Evolutionary conservation across 2,329 filamentous ascomycete genomes (phyloP).

Genomic region (Aspergillus bombycis): DNA sequence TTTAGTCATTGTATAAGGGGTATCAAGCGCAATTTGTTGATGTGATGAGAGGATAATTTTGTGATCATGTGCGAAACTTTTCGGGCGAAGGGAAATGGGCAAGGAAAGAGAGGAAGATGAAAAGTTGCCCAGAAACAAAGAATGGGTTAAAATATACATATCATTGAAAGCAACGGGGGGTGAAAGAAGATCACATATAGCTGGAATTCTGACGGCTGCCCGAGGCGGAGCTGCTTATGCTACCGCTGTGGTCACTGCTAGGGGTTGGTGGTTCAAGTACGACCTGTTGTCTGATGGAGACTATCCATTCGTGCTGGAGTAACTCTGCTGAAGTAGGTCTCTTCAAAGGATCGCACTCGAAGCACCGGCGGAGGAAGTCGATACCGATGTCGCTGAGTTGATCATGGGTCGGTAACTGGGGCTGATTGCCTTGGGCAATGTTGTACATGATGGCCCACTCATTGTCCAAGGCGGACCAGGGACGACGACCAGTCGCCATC

Average conservation of each 20-base stretch:
- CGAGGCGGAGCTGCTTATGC: constrained; percentile 36
- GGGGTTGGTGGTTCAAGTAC: constrained; percentile 49
- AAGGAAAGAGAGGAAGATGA: not conserved
- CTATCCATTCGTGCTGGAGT: constrained; percentile 89
- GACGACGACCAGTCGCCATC: constrained; percentile 92
- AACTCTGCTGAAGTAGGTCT: constrained; percentile 84
- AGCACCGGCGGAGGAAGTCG: constrained; percentile 86
- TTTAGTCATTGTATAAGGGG: constrained; percentile 23
- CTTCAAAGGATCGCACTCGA: constrained; percentile 78
- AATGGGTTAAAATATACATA: constrained; percentile 1
- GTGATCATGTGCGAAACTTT: constrained; percentile 1
- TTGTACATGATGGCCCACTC: constrained; percentile 99
- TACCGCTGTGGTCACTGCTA: constrained; percentile 40
- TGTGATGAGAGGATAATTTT: not conserved
- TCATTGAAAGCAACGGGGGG: constrained; percentile 2
- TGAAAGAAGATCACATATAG: constrained; percentile 23
- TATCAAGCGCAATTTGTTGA: constrained; percentile 35
- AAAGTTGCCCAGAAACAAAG: not conserved
- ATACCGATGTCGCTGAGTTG: constrained; percentile 83
- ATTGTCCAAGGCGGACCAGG: constrained; percentile 95
- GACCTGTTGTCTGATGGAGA: constrained; percentile 52
- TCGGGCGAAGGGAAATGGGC: not conserved
- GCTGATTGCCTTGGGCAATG: constrained; percentile 94
- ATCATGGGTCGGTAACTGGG: constrained; percentile 77
- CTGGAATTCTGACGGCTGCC: constrained; percentile 34